Base-by-base conservation (phyloP, 1,139 yeast genomes). In the Candida labiduridarum region DNA sequence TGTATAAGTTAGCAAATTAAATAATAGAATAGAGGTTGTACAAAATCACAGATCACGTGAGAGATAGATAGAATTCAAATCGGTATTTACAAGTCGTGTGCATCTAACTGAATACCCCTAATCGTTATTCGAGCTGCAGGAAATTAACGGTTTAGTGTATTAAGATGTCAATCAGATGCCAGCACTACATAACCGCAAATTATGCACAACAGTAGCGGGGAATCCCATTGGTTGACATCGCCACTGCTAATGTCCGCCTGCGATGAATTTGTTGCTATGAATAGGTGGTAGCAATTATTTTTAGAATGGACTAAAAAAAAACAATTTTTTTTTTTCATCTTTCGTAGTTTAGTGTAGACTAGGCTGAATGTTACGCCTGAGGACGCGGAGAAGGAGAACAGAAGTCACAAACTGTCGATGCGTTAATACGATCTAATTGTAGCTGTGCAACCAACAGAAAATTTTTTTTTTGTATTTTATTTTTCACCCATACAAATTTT, bases 341-440 rank as follows among this genome's bases (percentile, higher is more conserved):
- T 11, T n/a, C 11, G 29, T 25, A 9, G 4, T 19, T 9, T 25
- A 25, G 29, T 25, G 8, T 25, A 9, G 8, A 8, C 2, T 6
- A 25, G 29, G 10, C 29, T 8, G 10, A 25, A 25, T 31, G 14
- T 6, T 31, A n/a, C 14, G 34, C n/a, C 15, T 31, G 16, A n/a
- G 16, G 16, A 29, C 10, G 33, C 14, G 41, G 27, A 38, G 41
- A 38, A 19, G 41, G 14, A 25, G 29, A 25, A 9, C 2, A 25
- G 29, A 25, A 40, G 43, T 29, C 43, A 15, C 41, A 39, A 29
- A 18, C 43, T 18, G 16, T 40, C 31, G 19, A 31, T 31, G 44
- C 12, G 31, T 12, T 10, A 41, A 14, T 41, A 29, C 44, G 19
- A 35, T 35, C 39, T 35, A 1, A 15, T 15, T 35, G 16, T 10